These are phyloP conservation scores for Malus hybrid DNA, from an alignment of 331 rosid genomes.

Conservation along the genomic window DNA sequence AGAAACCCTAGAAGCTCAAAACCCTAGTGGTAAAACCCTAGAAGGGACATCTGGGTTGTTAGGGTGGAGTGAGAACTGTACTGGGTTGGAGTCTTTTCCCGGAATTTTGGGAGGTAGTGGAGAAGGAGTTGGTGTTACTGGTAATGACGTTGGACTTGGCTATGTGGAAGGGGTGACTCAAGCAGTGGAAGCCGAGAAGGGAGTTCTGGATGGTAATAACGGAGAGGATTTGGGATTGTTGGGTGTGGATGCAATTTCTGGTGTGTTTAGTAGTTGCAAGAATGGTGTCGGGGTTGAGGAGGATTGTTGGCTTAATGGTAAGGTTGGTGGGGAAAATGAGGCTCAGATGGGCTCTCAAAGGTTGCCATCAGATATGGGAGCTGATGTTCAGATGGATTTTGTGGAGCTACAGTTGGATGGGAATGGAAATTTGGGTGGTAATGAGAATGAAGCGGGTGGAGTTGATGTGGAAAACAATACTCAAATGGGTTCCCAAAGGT, in stretches of 20 bases:
- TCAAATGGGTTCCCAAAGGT: neutral
- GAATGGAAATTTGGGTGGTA: neutral
- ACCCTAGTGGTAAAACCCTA: conserved; percentile 20
- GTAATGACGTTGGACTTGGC: conserved; percentile 7
- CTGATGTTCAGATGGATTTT: neutral
- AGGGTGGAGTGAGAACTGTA: conserved; percentile 5
- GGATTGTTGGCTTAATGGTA: neutral
- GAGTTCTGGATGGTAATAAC: neutral
- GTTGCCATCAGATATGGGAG: neutral
- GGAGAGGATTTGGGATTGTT: conserved; percentile 6
- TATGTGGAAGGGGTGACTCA: conserved; percentile 11
- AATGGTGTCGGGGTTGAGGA: conserved; percentile 2
- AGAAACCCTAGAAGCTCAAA: conserved; percentile 37
- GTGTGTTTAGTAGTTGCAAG: neutral
- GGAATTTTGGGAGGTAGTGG: conserved; percentile 15
- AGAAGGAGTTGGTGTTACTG: conserved; percentile 5
- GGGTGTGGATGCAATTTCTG: neutral
- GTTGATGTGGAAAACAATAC: neutral
- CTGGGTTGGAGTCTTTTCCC: conserved; percentile 13
- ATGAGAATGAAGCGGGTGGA: neutral
- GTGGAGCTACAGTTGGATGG: conserved; percentile 8
- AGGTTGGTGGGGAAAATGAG: conserved; percentile 8
- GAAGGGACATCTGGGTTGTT: conserved; percentile 22
- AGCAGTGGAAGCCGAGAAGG: conserved; percentile 1
- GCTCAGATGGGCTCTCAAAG: neutral